Evolutionary conservation across 495 filamentous ascomycete species (phyloP).

Genomic region (Penicillium macrosclerotiorum): DNA sequence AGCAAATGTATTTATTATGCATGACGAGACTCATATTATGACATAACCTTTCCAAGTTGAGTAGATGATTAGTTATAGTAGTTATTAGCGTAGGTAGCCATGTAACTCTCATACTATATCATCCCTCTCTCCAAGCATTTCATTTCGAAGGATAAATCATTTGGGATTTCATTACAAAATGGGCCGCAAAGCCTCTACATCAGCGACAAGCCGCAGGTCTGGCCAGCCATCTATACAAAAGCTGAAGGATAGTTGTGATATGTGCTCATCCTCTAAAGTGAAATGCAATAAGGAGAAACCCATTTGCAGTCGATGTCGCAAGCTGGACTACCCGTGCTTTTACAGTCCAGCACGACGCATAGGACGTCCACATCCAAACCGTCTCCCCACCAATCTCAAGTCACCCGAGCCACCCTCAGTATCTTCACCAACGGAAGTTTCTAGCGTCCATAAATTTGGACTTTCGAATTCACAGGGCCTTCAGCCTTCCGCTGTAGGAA

Average conservation of each 20-base stretch:
- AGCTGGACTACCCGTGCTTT: conserved; percentile 33
- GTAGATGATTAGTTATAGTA: too few species aligned
- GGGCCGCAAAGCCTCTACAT: neutral
- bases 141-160: too few species aligned
- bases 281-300: conserved; percentile 39
- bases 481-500: neutral
- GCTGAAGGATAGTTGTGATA: conserved; percentile 38
- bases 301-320: conserved; percentile 33
- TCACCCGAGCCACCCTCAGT: neutral
- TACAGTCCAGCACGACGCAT: conserved; percentile 37
- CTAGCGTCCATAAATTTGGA: neutral
- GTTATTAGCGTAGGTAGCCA: too few species aligned
- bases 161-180: neutral
- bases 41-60: too few species aligned
- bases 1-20: too few species aligned
- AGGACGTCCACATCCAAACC: conserved; percentile 14
- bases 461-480: neutral
- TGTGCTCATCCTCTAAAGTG: conserved; percentile 37
- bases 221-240: conserved; percentile 8
- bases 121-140: neutral
- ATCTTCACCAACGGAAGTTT: neutral
- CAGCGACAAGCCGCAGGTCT: neutral
- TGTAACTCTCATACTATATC: too few species aligned
- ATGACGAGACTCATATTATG: too few species aligned
- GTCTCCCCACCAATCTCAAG: neutral